Evolutionary conservation across 805 yeast species (phyloP).

Genomic region (Wickerhamiella alocasiicola): DNA sequence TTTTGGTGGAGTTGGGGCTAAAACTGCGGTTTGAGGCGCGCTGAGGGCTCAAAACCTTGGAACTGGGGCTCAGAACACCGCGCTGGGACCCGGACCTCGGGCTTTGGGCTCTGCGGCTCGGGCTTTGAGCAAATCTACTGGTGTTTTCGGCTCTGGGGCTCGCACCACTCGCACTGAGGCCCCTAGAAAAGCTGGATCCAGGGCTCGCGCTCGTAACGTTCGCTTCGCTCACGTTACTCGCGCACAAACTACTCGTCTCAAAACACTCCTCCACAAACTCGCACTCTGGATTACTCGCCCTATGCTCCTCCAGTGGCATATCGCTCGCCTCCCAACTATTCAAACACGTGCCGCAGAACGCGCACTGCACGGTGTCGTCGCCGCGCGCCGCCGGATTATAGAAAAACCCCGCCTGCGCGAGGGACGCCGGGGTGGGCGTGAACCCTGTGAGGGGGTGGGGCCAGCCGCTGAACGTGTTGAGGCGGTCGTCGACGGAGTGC

Average conservation of each 20-base stretch:
- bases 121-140: too few species aligned
- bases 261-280: not conserved
- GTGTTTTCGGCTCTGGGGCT: too few species aligned
- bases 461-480: constrained; percentile 8
- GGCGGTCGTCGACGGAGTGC: constrained; percentile 1
- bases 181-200: too few species aligned
- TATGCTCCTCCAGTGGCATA: constrained; percentile 6
- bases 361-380: constrained; percentile 10
- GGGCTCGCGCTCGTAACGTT: too few species aligned
- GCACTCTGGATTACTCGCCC: not conserved
- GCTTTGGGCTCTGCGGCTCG: too few species aligned
- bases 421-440: constrained; percentile 1
- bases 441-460: not conserved
- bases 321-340: constrained; percentile 7
- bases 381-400: not conserved
- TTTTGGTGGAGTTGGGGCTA: too few species aligned
- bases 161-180: too few species aligned
- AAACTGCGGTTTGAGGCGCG: too few species aligned
- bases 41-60: too few species aligned
- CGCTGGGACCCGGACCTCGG: too few species aligned
- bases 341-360: constrained; percentile 2
- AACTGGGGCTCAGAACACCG: too few species aligned
- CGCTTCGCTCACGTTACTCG: too few species aligned
- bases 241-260: constrained; percentile 2
- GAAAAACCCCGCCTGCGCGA: constrained; percentile 11